phyloP scores from a whole-genome alignment of 2,329 filamentous ascomycete genomes.

The Sporothrix humicola region DNA sequence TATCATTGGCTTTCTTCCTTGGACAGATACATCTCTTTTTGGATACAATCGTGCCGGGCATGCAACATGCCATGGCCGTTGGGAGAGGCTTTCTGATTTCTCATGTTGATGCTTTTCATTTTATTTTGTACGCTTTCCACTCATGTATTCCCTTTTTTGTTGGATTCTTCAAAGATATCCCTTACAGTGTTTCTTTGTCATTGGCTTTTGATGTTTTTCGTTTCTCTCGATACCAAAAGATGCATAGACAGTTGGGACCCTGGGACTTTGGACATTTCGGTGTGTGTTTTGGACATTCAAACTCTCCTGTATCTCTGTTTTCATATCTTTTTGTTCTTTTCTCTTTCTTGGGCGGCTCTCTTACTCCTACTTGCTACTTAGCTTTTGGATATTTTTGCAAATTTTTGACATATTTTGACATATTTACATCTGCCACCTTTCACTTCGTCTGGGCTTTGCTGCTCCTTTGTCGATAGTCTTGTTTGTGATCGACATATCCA shows the following conservation, averaged over 20 bases:
- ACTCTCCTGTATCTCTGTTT: not conserved
- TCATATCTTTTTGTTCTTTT: not conserved
- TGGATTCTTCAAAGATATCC: slow-evolving; percentile 30
- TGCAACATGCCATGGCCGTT: not conserved
- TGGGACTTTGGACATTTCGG: slow-evolving; percentile 12
- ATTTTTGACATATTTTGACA: not conserved
- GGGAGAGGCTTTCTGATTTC: not conserved
- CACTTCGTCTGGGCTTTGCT: not conserved
- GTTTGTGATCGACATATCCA: slow-evolving; percentile 11
- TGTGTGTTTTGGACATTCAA: not conserved
- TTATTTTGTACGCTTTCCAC: not conserved
- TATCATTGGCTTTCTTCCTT: not conserved
- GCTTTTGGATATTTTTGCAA: not conserved
- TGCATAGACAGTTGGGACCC: slow-evolving; percentile 30
- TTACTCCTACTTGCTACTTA: slow-evolving; percentile 3
- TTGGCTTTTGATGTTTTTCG: slow-evolving; percentile 21
- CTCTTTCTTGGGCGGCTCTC: not conserved
- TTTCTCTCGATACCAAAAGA: slow-evolving; percentile 33
- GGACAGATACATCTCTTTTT: not conserved
- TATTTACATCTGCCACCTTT: too few species aligned
- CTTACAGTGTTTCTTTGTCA: slow-evolving; percentile 21
- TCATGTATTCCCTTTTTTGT: not conserved
- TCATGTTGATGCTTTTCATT: not conserved
- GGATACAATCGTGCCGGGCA: slow-evolving; percentile 9
- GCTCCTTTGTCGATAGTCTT: not conserved